A percentile compares a stretch with the other conserved stretches of the same genome.
These are phyloP conservation scores for Rosa multiflora DNA, from an alignment of 306 rosid genomes.

Conservation along the genomic window DNA sequence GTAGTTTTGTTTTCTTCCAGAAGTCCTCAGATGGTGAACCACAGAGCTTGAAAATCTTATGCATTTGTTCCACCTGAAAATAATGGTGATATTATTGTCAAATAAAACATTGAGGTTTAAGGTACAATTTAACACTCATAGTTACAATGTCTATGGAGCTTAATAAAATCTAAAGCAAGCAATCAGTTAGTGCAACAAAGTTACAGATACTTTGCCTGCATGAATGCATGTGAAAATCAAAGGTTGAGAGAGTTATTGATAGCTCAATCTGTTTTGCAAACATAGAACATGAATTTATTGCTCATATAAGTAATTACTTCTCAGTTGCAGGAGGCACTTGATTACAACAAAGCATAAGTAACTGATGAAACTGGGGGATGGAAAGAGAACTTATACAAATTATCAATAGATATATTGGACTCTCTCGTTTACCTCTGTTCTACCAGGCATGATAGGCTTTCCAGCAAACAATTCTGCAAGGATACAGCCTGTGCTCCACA, in stretches of 20 bases:
- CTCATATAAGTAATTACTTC: neutral
- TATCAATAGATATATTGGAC: neutral
- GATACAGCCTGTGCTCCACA: constrained; percentile 95
- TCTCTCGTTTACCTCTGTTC: constrained; percentile 71
- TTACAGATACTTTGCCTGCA: neutral
- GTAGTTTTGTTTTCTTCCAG: constrained; percentile 76
- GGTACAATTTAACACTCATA: neutral
- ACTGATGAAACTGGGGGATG: neutral
- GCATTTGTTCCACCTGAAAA: constrained; percentile 91
- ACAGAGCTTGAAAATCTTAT: constrained; percentile 90
- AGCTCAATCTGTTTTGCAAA: neutral
- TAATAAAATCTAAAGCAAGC: neutral
- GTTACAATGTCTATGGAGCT: neutral
- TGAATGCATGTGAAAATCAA: neutral
- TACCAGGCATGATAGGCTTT: constrained; percentile 95
- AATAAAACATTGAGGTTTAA: neutral
- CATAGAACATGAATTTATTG: neutral
- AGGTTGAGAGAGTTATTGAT: neutral
- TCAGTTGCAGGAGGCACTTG: neutral
- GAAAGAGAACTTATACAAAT: constrained; percentile 1
- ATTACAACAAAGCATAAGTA: neutral
- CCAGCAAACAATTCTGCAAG: constrained; percentile 78
- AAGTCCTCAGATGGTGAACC: constrained; percentile 86
- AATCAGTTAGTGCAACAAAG: neutral
- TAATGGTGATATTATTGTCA: neutral